Evolutionary conservation across 2,329 filamentous ascomycete genomes (phyloP).

Genomic region (Berkeleyomyces rouxiae): DNA sequence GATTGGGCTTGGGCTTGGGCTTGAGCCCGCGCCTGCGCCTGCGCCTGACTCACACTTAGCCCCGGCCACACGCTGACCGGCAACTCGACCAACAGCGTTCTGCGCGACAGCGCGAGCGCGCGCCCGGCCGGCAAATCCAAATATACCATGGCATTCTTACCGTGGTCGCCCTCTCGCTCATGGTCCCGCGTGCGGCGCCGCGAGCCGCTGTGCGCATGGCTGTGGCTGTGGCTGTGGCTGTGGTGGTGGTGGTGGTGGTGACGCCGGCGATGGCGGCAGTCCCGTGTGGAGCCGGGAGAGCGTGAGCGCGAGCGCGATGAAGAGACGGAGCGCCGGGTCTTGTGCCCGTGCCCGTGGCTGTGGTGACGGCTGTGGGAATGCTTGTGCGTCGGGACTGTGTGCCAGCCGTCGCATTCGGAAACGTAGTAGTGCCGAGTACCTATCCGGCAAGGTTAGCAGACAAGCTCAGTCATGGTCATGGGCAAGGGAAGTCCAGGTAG

Average conservation of each 20-base stretch:
- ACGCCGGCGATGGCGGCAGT: background rate
- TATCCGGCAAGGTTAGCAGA: background rate
- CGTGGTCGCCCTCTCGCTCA: background rate
- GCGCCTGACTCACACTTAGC: background rate
- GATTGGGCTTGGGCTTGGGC: background rate
- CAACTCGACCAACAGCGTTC: background rate
- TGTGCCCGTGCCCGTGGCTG: background rate
- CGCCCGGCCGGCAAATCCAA: background rate
- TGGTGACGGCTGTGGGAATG: background rate
- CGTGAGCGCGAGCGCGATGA: background rate
- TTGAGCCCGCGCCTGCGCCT: background rate
- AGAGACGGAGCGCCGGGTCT: background rate
- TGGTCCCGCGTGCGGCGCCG: background rate
- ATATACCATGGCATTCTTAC: background rate
- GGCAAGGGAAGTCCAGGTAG: background rate
- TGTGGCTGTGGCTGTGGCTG: background rate
- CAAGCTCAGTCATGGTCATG: too few species aligned
- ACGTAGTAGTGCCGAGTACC: background rate
- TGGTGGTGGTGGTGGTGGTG: background rate
- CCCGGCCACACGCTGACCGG: background rate
- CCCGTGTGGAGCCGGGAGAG: background rate
- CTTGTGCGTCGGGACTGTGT: background rate
- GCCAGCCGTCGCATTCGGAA: background rate
- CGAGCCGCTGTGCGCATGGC: too few species aligned
- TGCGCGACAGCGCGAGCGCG: background rate